phyloP scores from a whole-genome alignment of 2,329 filamentous ascomycete species.

The Xylariales sp. region DNA sequence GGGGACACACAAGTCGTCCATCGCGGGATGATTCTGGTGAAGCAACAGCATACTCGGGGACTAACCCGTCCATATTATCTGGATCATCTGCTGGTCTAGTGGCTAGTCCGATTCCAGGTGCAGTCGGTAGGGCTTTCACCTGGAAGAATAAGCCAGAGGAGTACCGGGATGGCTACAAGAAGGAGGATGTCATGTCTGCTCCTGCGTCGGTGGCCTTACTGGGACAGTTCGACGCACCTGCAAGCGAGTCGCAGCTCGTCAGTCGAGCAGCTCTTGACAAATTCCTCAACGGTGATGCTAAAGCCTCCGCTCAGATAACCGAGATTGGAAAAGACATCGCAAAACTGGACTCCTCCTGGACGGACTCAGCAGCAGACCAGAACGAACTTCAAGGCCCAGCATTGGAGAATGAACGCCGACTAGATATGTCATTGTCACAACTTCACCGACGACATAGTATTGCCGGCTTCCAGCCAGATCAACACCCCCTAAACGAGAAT shows the following conservation, averaged over 20 bases:
- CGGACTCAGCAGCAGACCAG: slow-evolving; percentile 56
- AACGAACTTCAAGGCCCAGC: slow-evolving; percentile 53
- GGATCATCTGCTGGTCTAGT: slow-evolving; percentile 29
- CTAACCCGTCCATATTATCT: slow-evolving; percentile 31
- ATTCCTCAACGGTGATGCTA: slow-evolving; percentile 16
- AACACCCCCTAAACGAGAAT: slow-evolving; percentile 44
- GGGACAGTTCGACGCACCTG: slow-evolving; percentile 11
- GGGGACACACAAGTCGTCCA: slow-evolving; percentile 48
- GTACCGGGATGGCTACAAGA: slow-evolving; percentile 41
- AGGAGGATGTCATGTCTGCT: slow-evolving; percentile 24
- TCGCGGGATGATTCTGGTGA: slow-evolving; percentile 53
- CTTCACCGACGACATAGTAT: slow-evolving; percentile 62
- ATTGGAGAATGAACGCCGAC: slow-evolving; percentile 42
- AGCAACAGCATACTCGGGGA: slow-evolving; percentile 26
- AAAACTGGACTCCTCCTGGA: slow-evolving; percentile 48
- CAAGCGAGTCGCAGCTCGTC: slow-evolving; percentile 10
- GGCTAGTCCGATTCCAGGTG: slow-evolving; percentile 30
- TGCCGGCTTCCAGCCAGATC: slow-evolving; percentile 27
- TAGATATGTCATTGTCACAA: slow-evolving; percentile 38
- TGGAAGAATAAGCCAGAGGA: slow-evolving; percentile 63
- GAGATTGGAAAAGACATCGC: slow-evolving; percentile 19
- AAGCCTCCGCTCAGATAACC: slow-evolving; percentile 12
- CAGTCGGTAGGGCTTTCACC: slow-evolving; percentile 49
- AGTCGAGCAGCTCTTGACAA: slow-evolving; percentile 14
- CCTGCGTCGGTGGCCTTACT: slow-evolving; percentile 10